phyloP scores from a whole-genome alignment of 176 grass and related monocot genomes.

The Avena eriantha region DNA sequence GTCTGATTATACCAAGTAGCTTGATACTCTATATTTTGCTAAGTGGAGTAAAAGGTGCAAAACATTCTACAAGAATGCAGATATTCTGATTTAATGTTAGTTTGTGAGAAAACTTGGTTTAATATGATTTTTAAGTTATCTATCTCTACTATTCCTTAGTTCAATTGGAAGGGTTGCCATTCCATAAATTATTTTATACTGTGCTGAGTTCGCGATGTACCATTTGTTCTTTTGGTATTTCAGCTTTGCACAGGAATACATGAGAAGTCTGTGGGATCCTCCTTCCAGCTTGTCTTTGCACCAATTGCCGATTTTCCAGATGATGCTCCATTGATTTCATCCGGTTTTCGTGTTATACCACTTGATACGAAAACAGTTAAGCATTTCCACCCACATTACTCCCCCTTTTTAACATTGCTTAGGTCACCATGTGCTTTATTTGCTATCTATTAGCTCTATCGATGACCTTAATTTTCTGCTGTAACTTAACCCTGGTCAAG shows the following conservation, averaged over 20 bases:
- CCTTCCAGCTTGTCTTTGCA: constrained; percentile 97
- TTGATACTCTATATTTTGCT: neutral
- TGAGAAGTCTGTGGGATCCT: constrained; percentile 89
- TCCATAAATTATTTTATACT: neutral
- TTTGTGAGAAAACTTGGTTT: neutral
- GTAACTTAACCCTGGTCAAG: neutral
- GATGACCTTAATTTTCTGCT: neutral
- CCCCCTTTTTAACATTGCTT: neutral
- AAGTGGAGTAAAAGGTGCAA: neutral
- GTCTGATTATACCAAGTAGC: constrained; percentile 9
- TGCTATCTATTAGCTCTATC: neutral
- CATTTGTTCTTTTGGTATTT: constrained; percentile 19
- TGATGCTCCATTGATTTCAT: constrained; percentile 84
- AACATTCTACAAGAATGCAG: neutral
- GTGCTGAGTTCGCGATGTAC: constrained; percentile 15
- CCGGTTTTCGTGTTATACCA: constrained; percentile 93
- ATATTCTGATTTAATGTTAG: neutral
- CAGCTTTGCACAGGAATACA: constrained; percentile 96
- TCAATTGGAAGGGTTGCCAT: neutral
- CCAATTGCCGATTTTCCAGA: constrained; percentile 90
- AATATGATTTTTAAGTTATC: neutral
- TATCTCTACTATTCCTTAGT: neutral
- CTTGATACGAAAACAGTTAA: constrained; percentile 93
- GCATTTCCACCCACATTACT: constrained; percentile 15
- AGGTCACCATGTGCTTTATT: neutral